A percentile compares a stretch with the other conserved stretches of the same genome.
phyloP scores from a whole-genome alignment of 2,329 filamentous ascomycete species.

The Colletotrichum spaethianum region DNA sequence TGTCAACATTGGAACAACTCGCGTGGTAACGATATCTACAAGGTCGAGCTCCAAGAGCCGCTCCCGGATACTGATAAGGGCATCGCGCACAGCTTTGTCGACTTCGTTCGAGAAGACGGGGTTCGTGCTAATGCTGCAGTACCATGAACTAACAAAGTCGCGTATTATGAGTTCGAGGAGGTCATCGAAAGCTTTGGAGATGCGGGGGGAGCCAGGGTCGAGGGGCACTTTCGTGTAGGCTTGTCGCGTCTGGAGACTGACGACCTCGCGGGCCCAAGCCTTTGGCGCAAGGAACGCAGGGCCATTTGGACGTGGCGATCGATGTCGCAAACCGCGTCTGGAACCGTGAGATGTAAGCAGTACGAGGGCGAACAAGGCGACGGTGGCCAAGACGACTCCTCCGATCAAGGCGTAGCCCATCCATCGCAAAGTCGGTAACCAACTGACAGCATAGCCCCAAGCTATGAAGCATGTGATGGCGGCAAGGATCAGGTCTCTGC shows the following conservation, averaged over 20 bases:
- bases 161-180: constrained; percentile 82
- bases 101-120: constrained; percentile 88
- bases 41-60: constrained; percentile 83
- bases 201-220: constrained; percentile 80
- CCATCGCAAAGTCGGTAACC: constrained; percentile 87
- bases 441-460: constrained; percentile 89
- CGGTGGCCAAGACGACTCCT: constrained; percentile 72
- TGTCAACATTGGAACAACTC: constrained; percentile 89
- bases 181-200: constrained; percentile 85
- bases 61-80: constrained; percentile 79
- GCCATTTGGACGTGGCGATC: constrained; percentile 58
- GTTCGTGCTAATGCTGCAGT: constrained; percentile 85
- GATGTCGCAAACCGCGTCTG: constrained; percentile 56
- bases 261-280: constrained; percentile 80
- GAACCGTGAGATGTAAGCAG: constrained; percentile 72
- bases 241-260: constrained; percentile 75
- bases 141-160: constrained; percentile 93
- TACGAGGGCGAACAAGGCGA: constrained; percentile 71
- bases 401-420: constrained; percentile 85
- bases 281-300: constrained; percentile 73
- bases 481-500: constrained; percentile 79
- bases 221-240: constrained; percentile 79
- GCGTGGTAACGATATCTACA: constrained; percentile 85
- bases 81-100: constrained; percentile 82
- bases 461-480: constrained; percentile 82